Base-by-base conservation (phyloP, 2,329 filamentous ascomycete genomes). In the Fusarium tjaetaba region DNA sequence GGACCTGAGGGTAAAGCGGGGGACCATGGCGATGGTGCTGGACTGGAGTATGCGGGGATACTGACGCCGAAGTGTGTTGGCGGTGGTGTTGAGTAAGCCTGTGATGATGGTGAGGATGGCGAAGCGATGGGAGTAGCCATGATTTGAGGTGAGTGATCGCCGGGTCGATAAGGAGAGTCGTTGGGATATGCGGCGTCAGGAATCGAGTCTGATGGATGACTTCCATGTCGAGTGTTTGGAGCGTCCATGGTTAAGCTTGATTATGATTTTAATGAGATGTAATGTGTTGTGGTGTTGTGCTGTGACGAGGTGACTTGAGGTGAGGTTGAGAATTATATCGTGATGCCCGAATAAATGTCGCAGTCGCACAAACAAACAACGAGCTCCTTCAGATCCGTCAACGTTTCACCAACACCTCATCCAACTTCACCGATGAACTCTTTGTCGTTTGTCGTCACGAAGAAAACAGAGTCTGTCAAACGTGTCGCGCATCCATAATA, bases 101-200 rank as follows among this genome's bases (percentile, higher is more conserved):
- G 68, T 13, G 46, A 36, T 20, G 71, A 48, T 28, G 65, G 43
- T 9, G 67, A 49, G 22, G 71, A 42, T 61, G 73, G 41, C 16
- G 73, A 64, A 34, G 62, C 41, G 7, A 22, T 53, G 42, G 66
- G 53, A 14, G 70, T 53, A 15, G 43, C 55, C 38, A 49, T 59
- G n/a, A n/a, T 24, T 48, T 71, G 63, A 20, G 67, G 30, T n/a
- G 66, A 56, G 48, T 42, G 68, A n/a, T 72, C 53, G 49, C 69
- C 65, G 24, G 72, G 72, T 48, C 71, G 79, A 64, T 79, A 80
- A 11, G 74, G 68, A n/a, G 79, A 73, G 58, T 80, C 79, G 43
- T 80, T 76, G 8, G 79, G 79, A 46, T 80, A 80, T 42, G 79
- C 79, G 53, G 79, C 78, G 32, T 80, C 71, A 55, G 75, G 79